Conservation (phyloP, 495 filamentous ascomycete species). For the Hypoxylon cercidicola region DNA sequence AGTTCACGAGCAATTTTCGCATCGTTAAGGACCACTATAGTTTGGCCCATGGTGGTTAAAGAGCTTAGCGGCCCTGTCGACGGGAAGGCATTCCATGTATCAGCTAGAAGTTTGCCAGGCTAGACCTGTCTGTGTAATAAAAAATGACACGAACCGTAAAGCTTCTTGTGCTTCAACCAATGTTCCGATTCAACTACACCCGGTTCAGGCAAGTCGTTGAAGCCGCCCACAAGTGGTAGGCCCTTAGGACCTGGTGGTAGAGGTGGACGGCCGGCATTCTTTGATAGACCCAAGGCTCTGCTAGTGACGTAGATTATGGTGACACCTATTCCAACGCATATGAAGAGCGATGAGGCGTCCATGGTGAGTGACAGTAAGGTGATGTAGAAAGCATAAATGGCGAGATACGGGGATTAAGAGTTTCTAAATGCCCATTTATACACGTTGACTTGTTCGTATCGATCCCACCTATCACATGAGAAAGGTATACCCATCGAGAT, state of each 20-base stretch:
- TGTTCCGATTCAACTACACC: slow-evolving; percentile 57
- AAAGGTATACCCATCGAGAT: no score
- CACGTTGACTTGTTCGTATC: no score
- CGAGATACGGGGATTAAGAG: no score
- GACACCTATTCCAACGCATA: slow-evolving; percentile 11
- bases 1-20: slow-evolving; percentile 54
- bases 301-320: slow-evolving; percentile 2
- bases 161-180: slow-evolving; percentile 63
- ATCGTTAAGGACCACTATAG: slow-evolving; percentile 62
- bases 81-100: not conserved
- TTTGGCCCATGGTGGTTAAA: slow-evolving; percentile 58
- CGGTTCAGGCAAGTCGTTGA: slow-evolving; percentile 54
- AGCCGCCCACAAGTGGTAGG: slow-evolving; percentile 58
- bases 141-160: slow-evolving; percentile 50
- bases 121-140: not conserved
- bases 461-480: no score
- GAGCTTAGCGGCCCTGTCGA: slow-evolving; percentile 62
- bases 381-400: no score
- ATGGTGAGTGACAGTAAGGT: not conserved
- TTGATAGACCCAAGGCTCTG: slow-evolving; percentile 10
- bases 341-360: slow-evolving; percentile 13
- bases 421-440: no score
- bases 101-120: not conserved
- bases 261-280: slow-evolving; percentile 18
- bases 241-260: slow-evolving; percentile 61